Conservation (phyloP, 192 early-diverging fungal genomes). For the Funneliformis geosporum region DNA sequence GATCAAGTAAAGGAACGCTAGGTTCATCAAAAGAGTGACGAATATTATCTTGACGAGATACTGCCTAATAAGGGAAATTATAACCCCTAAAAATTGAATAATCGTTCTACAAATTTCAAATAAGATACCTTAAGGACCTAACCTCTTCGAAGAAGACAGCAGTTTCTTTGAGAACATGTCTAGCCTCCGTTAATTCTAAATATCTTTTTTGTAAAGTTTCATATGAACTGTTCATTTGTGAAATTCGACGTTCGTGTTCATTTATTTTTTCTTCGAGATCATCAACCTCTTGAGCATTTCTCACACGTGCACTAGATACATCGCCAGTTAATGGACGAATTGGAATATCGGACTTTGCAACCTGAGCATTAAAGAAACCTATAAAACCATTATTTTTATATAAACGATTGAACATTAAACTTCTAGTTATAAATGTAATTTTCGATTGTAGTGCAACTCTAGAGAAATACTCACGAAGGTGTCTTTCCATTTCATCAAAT, state of each 20-base stretch:
- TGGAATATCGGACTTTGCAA: constrained; percentile 75
- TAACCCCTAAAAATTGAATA: too few relatives aligned
- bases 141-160: constrained; percentile 80
- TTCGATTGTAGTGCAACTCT: neutral
- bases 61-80: constrained; percentile 34
- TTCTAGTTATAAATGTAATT: neutral
- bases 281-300: constrained; percentile 89
- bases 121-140: constrained; percentile 13
- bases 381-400: too few relatives aligned
- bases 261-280: constrained; percentile 81
- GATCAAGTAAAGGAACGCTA: constrained; percentile 58
- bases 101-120: too few relatives aligned
- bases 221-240: constrained; percentile 85
- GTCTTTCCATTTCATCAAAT: constrained; percentile 96
- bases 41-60: constrained; percentile 45
- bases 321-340: constrained; percentile 50
- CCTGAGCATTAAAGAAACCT: constrained; percentile 84
- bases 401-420: too few relatives aligned
- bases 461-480: constrained; percentile 68
- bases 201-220: constrained; percentile 86
- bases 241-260: constrained; percentile 80
- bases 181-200: constrained; percentile 86
- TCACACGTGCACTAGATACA: constrained; percentile 59
- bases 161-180: constrained; percentile 88
- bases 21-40: constrained; percentile 54